Conservation (phyloP, 208 protist species). For the Entamoeba nuttalli region DNA sequence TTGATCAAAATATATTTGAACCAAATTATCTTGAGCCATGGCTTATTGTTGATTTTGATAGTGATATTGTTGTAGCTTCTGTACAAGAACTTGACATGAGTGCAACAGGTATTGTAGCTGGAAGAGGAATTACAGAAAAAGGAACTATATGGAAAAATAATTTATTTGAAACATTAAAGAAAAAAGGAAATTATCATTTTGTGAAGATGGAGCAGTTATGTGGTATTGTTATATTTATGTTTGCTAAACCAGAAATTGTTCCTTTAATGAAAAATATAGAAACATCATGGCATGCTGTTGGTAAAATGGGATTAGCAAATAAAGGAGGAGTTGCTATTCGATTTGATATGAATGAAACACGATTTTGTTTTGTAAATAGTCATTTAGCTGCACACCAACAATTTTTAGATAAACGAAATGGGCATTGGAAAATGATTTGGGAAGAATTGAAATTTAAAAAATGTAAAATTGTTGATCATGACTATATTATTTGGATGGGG, state of each 20-base stretch:
- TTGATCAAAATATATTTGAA: not conserved
- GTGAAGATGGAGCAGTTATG: not conserved
- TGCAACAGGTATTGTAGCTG: not conserved
- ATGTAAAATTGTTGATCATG: slow-evolving; percentile 44
- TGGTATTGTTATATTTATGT: not conserved
- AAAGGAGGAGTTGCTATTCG: slow-evolving; percentile 66
- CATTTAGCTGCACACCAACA: slow-evolving; percentile 68
- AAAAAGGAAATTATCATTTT: not conserved
- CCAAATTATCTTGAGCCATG: not conserved
- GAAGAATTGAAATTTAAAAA: not conserved
- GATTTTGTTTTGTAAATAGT: slow-evolving; percentile 60
- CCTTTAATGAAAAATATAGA: not conserved
- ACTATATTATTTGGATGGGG: slow-evolving; percentile 68
- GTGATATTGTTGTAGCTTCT: not conserved
- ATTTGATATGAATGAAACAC: slow-evolving; percentile 52
- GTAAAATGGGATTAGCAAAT: slow-evolving; percentile 53
- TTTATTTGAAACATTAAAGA: not conserved
- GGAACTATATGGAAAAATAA: not conserved
- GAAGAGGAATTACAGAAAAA: not conserved
- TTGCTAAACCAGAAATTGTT: not conserved
- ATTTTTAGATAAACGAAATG: slow-evolving; percentile 53
- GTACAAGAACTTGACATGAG: not conserved
- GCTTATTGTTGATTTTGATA: not conserved
- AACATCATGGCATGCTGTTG: slow-evolving; percentile 8
- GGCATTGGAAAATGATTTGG: slow-evolving; percentile 1